A percentile compares a stretch with the other conserved stretches of the same genome.
These are phyloP conservation scores for Keithomyces neogunnii DNA, from an alignment of 2,329 filamentous ascomycete species.

Conservation along the genomic window DNA sequence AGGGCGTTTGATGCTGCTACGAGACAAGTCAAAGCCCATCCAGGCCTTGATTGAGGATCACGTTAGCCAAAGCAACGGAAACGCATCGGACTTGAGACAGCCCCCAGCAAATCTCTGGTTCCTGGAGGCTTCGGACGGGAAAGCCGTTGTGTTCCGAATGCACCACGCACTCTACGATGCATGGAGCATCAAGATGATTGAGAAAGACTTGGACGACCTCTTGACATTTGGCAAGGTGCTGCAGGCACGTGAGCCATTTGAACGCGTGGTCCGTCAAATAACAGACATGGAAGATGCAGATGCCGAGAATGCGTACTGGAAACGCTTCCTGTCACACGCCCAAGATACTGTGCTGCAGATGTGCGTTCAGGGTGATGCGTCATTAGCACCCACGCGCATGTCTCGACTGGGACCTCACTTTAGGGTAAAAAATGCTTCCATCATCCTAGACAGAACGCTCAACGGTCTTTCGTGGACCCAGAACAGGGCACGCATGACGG, in stretches of 20 bases:
- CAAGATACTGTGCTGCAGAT: conserved; percentile 3
- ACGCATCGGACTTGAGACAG: conserved; percentile 9
- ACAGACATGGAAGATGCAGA: not conserved
- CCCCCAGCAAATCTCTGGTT: conserved; percentile 12
- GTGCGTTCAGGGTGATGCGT: not conserved
- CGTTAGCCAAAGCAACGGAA: conserved; percentile 8
- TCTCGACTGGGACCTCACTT: conserved; percentile 6
- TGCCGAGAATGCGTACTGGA: conserved; percentile 3
- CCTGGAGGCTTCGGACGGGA: conserved; percentile 12
- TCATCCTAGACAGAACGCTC: not conserved
- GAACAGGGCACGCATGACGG: conserved; percentile 5
- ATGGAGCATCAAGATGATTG: conserved; percentile 18
- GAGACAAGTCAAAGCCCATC: not conserved
- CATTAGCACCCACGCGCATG: not conserved
- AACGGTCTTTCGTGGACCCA: not conserved
- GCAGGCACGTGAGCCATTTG: not conserved
- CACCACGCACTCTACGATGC: conserved; percentile 17
- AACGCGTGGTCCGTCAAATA: not conserved
- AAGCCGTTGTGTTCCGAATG: conserved; percentile 13
- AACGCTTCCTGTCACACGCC: not conserved
- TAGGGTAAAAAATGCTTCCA: conserved; percentile 1
- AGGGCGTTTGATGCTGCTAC: not conserved
- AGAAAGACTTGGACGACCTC: conserved; percentile 10
- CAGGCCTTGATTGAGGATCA: conserved; percentile 6
- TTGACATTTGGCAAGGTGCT: not conserved